phyloP scores from a whole-genome alignment of 169 alveolate species.

The Cystoisospora suis region DNA sequence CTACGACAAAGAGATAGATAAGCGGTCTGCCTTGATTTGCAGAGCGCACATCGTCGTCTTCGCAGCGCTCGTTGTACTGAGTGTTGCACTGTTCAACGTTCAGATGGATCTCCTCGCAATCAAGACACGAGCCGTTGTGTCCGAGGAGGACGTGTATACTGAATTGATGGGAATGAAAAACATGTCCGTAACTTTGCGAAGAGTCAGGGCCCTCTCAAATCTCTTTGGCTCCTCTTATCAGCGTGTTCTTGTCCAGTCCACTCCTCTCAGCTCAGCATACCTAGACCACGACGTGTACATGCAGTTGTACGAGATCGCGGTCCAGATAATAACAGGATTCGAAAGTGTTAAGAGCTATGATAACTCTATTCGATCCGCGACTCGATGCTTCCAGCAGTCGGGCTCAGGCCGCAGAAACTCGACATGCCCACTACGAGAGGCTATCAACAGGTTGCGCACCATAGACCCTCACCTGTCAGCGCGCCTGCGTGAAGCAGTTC shows the following conservation, averaged over 20 bases:
- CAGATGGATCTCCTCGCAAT: neutral
- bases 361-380: conserved; percentile 29
- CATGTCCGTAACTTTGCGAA: conserved; percentile 12
- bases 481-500: conserved; percentile 12
- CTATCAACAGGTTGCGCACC: neutral
- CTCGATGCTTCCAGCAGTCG: neutral
- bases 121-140: conserved; percentile 11
- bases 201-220: conserved; percentile 21
- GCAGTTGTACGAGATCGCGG: conserved; percentile 6
- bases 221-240: conserved; percentile 20
- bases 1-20: conserved; percentile 7
- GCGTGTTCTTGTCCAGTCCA: neutral
- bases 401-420: neutral
- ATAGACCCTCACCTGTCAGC: neutral
- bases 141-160: conserved; percentile 41
- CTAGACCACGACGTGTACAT: neutral
- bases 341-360: conserved; percentile 28
- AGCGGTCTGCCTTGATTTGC: neutral
- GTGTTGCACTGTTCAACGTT: neutral
- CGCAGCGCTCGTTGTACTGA: neutral
- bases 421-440: conserved; percentile 1
- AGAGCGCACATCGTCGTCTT: neutral
- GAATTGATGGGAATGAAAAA: conserved; percentile 36
- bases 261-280: conserved; percentile 13
- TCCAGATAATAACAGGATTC: conserved; percentile 17